A percentile compares a stretch with the other conserved stretches of the same genome.
Evolutionary conservation across 108 stramenopile species (phyloP).

Genomic region (Phaeodactylum tricornutum): DNA sequence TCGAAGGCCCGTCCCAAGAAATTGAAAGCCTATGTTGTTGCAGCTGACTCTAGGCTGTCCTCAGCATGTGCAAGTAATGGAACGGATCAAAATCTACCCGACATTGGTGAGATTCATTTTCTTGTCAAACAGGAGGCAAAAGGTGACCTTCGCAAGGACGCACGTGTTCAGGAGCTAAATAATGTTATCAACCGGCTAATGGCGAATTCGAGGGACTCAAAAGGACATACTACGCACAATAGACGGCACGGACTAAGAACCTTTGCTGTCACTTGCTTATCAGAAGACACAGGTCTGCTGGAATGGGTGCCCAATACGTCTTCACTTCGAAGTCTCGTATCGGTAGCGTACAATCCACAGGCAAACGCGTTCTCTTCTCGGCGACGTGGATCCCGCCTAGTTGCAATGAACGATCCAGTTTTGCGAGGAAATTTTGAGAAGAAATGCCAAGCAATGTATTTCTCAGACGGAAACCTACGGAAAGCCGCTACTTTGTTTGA

Average conservation of each 20-base stretch:
- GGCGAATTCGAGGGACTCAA: slow-evolving; percentile 31
- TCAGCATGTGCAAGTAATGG: background rate
- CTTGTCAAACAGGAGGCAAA: slow-evolving; percentile 96
- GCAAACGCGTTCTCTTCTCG: slow-evolving; percentile 33
- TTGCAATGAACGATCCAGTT: slow-evolving; percentile 46
- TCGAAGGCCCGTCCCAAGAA: slow-evolving; percentile 98
- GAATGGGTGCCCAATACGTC: slow-evolving; percentile 96
- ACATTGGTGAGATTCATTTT: slow-evolving; percentile 84
- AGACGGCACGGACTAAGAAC: slow-evolving; percentile 84
- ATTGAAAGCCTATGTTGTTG: slow-evolving; percentile 48
- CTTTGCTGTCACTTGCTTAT: slow-evolving; percentile 94
- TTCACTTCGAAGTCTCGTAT: slow-evolving; percentile 70
- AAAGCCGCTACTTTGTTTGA: slow-evolving; percentile 63
- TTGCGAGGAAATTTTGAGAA: slow-evolving; percentile 45
- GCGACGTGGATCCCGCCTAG: slow-evolving; percentile 43
- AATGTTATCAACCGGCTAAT: slow-evolving; percentile 94
- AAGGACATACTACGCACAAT: slow-evolving; percentile 16
- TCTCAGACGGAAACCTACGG: slow-evolving; percentile 51
- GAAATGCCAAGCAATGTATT: slow-evolving; percentile 61
- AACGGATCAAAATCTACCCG: slow-evolving; percentile 9
- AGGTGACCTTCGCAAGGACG: slow-evolving; percentile 98
- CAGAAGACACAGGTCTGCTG: slow-evolving; percentile 95
- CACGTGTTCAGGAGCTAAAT: slow-evolving; percentile 96
- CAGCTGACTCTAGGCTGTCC: slow-evolving; percentile 5
- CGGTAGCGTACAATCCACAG: slow-evolving; percentile 72